Base-by-base conservation (phyloP, 176 grass and related monocot genomes). In the Aegilops longissima region DNA sequence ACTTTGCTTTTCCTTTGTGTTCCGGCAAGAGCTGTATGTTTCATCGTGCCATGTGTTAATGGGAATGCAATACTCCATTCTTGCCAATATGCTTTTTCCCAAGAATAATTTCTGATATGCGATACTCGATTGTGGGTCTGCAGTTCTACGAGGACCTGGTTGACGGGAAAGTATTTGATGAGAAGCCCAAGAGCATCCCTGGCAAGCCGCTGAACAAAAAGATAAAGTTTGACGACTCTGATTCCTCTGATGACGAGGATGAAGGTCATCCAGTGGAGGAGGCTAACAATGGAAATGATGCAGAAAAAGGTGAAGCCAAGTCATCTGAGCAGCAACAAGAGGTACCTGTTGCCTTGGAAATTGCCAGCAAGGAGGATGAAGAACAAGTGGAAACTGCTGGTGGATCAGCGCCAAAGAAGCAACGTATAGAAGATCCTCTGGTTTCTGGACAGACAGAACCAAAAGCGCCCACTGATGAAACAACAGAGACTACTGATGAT, bases 121-220 rank as follows among this genome's bases (percentile, higher is more conserved):
- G 21, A 18, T 14, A 1, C 61, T 87, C 3, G 2, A 11, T 36
- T 89, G 35, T 84, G 86, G 18, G 84, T 56, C 5, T 85, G 71
- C 89, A 98, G 97, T 98, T 96, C 29, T 98, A 91, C 0, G 94
- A 93, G 75, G 94, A 96, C 36, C 70, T 98, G 25, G 77, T 98
- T 44, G 87, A 94, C 56, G 89, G 88, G 61, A 91, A 91, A 80
- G 76, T 88, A 62, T 79, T 73, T 0, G 33, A 68, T 78, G 85
- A 40, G 35, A 86, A 87, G 66, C 23, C 79, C 85, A 89, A 69
- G 59, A 59, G 31, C 49, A 79, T 88, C 52, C 71, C 83, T 58
- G 80, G 72, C 21, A 96, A 94, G 81, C 92, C 92, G n/a, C 61
- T 90, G 35, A 98, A 98, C 84, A 98, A 90, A 82, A 96, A 72